Percentiles rank a stretch among this genome's conserved stretches.
Conservation (phyloP, 148 eudicot species). For the Suaeda aralocaspica region DNA sequence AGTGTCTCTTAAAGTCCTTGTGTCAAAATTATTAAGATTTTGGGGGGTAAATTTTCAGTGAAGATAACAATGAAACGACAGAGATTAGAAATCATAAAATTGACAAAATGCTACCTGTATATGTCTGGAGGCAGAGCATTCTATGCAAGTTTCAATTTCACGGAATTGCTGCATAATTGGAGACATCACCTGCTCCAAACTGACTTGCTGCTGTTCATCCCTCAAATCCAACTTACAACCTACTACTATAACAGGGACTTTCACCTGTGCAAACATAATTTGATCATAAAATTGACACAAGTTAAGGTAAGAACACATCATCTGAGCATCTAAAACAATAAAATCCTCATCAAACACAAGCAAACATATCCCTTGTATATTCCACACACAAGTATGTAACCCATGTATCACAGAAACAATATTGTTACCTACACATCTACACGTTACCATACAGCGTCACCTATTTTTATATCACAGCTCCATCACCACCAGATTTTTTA, state of each 20-base stretch:
- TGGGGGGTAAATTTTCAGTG: not conserved
- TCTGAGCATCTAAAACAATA: not conserved
- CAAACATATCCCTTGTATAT: not conserved
- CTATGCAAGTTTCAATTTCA: conserved; percentile 95
- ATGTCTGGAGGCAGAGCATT: conserved; percentile 72
- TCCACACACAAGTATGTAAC: not conserved
- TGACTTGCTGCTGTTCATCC: conserved; percentile 67
- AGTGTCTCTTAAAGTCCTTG: not conserved
- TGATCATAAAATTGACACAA: not conserved
- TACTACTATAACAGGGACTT: conserved; percentile 88
- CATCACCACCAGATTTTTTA: too few species aligned
- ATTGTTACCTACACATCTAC: too few species aligned
- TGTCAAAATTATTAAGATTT: not conserved
- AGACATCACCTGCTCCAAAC: conserved; percentile 87
- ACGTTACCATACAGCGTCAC: not conserved
- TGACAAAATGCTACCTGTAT: conserved; percentile 59
- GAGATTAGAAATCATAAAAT: not conserved
- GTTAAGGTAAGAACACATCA: conserved; percentile 5
- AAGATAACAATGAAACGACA: not conserved
- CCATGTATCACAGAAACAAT: not conserved
- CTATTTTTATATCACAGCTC: too few species aligned
- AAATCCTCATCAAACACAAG: not conserved
- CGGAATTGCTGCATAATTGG: conserved; percentile 96
- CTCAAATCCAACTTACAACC: conserved; percentile 94
- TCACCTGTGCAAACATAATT: conserved; percentile 50